phyloP scores from a whole-genome alignment of 148 eudicot genomes.

The Polygonum aviculare region DNA sequence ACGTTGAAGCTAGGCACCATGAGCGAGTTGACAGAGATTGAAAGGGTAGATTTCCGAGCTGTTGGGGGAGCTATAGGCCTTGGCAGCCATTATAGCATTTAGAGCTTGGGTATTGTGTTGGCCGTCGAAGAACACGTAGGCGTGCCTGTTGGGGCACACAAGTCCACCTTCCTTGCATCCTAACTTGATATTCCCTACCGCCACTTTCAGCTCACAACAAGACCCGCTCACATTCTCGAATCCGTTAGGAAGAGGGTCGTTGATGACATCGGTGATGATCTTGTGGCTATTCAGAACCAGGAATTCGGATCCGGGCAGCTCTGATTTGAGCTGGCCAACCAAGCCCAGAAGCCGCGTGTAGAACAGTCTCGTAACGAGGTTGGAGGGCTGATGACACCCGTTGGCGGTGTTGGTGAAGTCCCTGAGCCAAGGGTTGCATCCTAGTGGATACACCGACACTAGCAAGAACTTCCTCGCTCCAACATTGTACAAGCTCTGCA shows the following conservation, averaged over 20 bases:
- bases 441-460: conserved; percentile 26
- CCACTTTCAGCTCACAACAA: conserved; percentile 20
- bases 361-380: conserved; percentile 15
- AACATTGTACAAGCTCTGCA: conserved; percentile 24
- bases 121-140: conserved; percentile 23
- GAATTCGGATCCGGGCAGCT: conserved; percentile 19
- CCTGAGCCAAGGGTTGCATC: conserved; percentile 29
- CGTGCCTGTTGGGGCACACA: conserved; percentile 15
- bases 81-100: conserved; percentile 13
- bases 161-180: conserved; percentile 16
- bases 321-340: conserved; percentile 11
- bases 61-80: conserved; percentile 8
- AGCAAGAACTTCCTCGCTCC: conserved; percentile 29
- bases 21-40: conserved; percentile 18
- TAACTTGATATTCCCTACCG: background rate
- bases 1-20: background rate
- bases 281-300: conserved; percentile 20
- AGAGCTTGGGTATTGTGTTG: conserved; percentile 31
- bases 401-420: background rate
- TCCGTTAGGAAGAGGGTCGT: conserved; percentile 7
- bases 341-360: conserved; percentile 12
- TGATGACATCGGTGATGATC: conserved; percentile 20
- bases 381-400: conserved; percentile 16
- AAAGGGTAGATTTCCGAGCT: conserved; percentile 18
- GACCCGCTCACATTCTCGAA: conserved; percentile 6